phyloP scores from a whole-genome alignment of 805 yeast genomes.

The Cyberlindnera mrakii region DNA sequence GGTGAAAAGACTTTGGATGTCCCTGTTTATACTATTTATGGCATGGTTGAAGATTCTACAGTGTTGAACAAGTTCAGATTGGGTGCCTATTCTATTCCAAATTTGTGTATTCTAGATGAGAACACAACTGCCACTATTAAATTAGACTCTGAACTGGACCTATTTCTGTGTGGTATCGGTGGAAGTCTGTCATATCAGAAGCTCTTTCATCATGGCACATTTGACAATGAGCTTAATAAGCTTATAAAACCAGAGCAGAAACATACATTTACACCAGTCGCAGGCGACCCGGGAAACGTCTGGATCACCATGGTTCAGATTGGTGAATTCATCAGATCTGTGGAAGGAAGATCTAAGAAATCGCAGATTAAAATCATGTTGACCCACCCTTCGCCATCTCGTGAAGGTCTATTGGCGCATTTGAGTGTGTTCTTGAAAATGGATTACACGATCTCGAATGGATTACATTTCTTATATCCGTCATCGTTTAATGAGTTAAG shows the following conservation, averaged over 20 bases:
- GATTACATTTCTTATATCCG: constrained; percentile 65
- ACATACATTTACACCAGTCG: constrained; percentile 40
- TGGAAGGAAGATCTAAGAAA: constrained; percentile 32
- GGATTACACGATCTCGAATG: constrained; percentile 69
- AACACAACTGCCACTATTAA: constrained; percentile 36
- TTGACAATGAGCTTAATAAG: constrained; percentile 19
- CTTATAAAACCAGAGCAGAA: constrained; percentile 14
- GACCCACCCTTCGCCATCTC: constrained; percentile 64
- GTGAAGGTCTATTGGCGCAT: constrained; percentile 65
- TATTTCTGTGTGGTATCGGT: constrained; percentile 65
- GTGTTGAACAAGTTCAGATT: constrained; percentile 57
- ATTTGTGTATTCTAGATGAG: constrained; percentile 60
- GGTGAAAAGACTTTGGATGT: constrained; percentile 38
- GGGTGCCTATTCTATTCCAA: constrained; percentile 48
- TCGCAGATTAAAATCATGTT: constrained; percentile 54
- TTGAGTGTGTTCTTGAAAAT: constrained; percentile 60
- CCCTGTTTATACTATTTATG: constrained; percentile 76
- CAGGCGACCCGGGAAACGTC: constrained; percentile 58
- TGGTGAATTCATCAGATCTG: constrained; percentile 55
- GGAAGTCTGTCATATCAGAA: constrained; percentile 64
- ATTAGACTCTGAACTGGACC: constrained; percentile 30
- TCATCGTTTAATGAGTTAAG: constrained; percentile 65
- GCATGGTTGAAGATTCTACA: constrained; percentile 67
- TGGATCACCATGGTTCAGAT: constrained; percentile 72
- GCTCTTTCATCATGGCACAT: constrained; percentile 58